Conservation (phyloP, 163 green algal species). For the Prototheca wickerhamii region DNA sequence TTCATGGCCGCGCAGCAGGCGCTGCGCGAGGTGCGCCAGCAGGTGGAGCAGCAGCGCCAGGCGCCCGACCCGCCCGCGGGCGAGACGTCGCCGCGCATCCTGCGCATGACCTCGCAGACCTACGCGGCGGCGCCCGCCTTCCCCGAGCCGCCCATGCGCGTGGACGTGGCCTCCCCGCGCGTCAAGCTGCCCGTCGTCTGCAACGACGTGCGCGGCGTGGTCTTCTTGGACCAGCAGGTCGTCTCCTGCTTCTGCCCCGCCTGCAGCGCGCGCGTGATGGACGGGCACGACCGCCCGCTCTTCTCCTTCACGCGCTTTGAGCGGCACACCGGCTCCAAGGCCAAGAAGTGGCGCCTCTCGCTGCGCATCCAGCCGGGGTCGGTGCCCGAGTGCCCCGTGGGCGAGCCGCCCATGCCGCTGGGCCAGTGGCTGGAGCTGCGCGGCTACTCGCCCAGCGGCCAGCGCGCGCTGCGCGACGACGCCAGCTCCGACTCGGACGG, state of each 20-base stretch:
- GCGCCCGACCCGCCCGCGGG: neutral
- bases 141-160: too few species aligned
- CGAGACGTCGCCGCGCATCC: neutral
- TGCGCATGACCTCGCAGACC: too few species aligned
- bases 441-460: neutral
- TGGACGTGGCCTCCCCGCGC: too few species aligned
- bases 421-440: constrained; percentile 3
- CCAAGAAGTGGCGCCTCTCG: constrained; percentile 28
- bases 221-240: constrained; percentile 27
- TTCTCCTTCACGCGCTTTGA: constrained; percentile 33
- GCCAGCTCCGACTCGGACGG: neutral
- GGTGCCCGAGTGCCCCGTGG: constrained; percentile 14
- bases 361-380: constrained; percentile 20
- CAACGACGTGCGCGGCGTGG: constrained; percentile 22
- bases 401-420: constrained; percentile 3
- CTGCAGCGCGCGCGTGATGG: constrained; percentile 15
- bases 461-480: neutral
- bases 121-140: too few species aligned
- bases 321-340: constrained; percentile 21
- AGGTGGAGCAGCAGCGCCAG: neutral
- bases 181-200: constrained; percentile 20
- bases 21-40: neutral
- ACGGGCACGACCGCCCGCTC: constrained; percentile 20
- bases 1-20: neutral
- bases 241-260: constrained; percentile 13